A percentile compares a stretch with the other conserved stretches of the same genome.
Evolutionary conservation across 306 rosid genomes (phyloP).

Genomic region (Prunus kanzakura): DNA sequence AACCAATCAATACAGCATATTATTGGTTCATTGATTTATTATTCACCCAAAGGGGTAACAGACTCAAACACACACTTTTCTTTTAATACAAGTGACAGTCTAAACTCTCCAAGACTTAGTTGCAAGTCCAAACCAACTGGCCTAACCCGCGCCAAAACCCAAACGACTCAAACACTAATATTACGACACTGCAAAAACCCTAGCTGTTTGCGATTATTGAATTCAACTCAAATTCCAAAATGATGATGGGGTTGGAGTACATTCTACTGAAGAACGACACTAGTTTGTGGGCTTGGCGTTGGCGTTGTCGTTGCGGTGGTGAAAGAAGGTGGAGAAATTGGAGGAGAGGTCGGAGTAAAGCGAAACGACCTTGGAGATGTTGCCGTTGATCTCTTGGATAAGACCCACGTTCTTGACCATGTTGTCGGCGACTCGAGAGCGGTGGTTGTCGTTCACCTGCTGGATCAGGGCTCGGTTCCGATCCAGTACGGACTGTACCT

Average conservation of each 20-base stretch:
- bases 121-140: too few relatives aligned
- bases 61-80: too few relatives aligned
- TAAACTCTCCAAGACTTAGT: too few relatives aligned
- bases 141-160: too few relatives aligned
- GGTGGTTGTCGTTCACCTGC: conserved; percentile 87
- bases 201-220: neutral
- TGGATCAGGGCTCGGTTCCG: conserved; percentile 69
- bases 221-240: neutral
- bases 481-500: conserved; percentile 83
- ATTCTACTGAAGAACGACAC: neutral
- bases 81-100: too few relatives aligned
- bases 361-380: conserved; percentile 68
- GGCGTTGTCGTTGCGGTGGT: conserved; percentile 11
- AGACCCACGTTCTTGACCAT: conserved; percentile 79
- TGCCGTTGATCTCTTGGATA: conserved; percentile 77
- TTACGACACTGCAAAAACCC: neutral
- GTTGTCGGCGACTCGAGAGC: conserved; percentile 60
- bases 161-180: neutral
- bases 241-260: neutral
- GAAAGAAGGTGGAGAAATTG: conserved; percentile 53
- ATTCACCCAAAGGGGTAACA: neutral
- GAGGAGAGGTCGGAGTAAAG: conserved; percentile 71
- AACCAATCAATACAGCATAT: neutral
- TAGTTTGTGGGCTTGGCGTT: neutral
- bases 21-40: neutral